phyloP scores from a whole-genome alignment of 305 asterid species.

The Fraxinus velutina region DNA sequence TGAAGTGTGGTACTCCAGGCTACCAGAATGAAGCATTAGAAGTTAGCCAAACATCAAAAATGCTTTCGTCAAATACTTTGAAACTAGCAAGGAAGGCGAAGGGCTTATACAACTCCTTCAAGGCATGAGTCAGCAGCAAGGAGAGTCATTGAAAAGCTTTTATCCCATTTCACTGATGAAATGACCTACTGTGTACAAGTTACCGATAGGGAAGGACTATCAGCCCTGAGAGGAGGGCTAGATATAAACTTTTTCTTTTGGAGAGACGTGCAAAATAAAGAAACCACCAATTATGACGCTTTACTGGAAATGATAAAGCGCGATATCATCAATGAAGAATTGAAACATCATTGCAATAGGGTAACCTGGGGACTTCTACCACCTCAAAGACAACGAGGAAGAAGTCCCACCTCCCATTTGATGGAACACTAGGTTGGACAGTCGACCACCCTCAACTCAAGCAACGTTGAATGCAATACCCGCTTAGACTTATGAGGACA shows the following conservation, averaged over 20 bases:
- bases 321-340: too few relatives aligned
- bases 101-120: neutral
- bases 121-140: neutral
- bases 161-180: neutral
- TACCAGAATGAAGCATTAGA: neutral
- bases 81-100: neutral
- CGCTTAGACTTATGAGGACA: neutral
- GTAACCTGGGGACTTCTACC: neutral
- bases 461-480: neutral
- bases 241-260: neutral
- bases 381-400: neutral
- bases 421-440: neutral
- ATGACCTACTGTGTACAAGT: neutral
- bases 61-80: neutral
- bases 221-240: neutral
- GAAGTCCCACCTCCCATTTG: neutral
- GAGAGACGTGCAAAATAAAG: too few relatives aligned
- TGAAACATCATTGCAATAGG: too few relatives aligned
- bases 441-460: neutral
- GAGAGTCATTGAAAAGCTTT: neutral
- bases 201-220: neutral
- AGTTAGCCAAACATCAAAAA: neutral
- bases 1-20: neutral
- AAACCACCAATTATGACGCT: too few relatives aligned
- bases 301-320: too few relatives aligned